Evolutionary conservation across 176 grass and related monocot genomes (phyloP), one percentile per base, ranked within the genome.

Genomic region (Typha latifolia): DNA sequence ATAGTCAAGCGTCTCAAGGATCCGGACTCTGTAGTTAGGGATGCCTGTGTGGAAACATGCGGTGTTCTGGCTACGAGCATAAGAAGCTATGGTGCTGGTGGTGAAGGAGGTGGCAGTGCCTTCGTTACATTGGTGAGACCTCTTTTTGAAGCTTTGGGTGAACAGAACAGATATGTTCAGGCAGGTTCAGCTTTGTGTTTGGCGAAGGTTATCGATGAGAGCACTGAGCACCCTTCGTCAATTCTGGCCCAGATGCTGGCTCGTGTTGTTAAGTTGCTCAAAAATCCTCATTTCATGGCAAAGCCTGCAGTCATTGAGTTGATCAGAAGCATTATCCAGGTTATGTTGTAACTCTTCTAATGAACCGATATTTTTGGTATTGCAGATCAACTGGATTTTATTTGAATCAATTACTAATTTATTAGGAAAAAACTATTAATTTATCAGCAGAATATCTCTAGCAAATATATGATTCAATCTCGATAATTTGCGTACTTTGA

Each of bases 241-340:
- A 79, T 99, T 69, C 81, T 93, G 12, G 86, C 89, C 0, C 94
- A 93, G 55, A 93, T 93, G 81, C 85, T 99, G 55, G 75, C n/a
- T 4, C 89, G 94, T 67, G 81, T 93, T 78, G 68, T 99, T 24
- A 99, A 99, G 67, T 81, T 99, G 69, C 81, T 99, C 4, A 99
- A 87, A 75, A 99, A 99, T 61, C 94, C 86, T 9, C 89, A 99
- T 70, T 99, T 93, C 89, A 90, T 93, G 94, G 89, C 94, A 10
- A 99, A 99, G 55, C 81, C 94, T 4, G 89, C 94, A 3, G 66
- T 86, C 18, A 87, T 99, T 65, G 94, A 99, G 68, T 67, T 99
- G 81, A 83, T 99, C 62, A 87, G 94, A 82, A 99, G 94, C 72
- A 93, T 99, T 69, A 66, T 93, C 82, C 89, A 99, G 94, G 94